Evolutionary conservation across 2,329 filamentous ascomycete species (phyloP), one percentile per base, ranked within the genome.

Genomic region (Aspergillus neotritici): DNA sequence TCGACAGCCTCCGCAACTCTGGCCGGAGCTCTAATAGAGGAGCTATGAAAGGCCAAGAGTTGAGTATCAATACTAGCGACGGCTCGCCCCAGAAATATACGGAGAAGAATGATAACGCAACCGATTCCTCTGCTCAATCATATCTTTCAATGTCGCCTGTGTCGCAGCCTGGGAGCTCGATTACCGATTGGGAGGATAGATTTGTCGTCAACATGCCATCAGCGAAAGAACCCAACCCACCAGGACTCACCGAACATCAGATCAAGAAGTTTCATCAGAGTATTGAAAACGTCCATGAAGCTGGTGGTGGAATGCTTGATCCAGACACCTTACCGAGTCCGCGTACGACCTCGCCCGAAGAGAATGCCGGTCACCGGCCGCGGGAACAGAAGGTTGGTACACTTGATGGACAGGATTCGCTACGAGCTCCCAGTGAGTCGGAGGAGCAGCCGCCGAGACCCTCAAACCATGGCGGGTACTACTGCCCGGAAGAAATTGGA

Each of bases 201-300:
- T 70, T 69, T 46, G 66, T 69, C 34, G 64, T 70, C 29, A 58
- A 70, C 37, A 71, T 69, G 66, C 67, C 67, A 4, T 64, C 65
- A 14, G 66, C 67, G 3, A 66, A 60, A 31, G 66, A 70, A 2
- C 66, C 68, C 1, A 67, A 66, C 34, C 67, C 67, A 3, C 61
- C 65, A 4, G 61, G 54, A 2, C 65, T 70, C 64, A 67, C 62
- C 4, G 53, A 56, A 1, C 56, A 64, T 28, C 63, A 71, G 43
- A 69, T 70, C 30, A 36, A 51, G 2, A 55, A 66, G 12, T 71
- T 66, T 34, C 68, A 70, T 38, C 54, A 58, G 38, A 64, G 58
- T 28, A 65, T 68, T 10, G 62, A 66, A 28, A 53, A 41, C 34
- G 55, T 62, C 16, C 57, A 57, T 34, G 57, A 50, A 13, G 52